Base-by-base conservation (phyloP, 257 asterid genomes). In the Anisodus acutangulus region DNA sequence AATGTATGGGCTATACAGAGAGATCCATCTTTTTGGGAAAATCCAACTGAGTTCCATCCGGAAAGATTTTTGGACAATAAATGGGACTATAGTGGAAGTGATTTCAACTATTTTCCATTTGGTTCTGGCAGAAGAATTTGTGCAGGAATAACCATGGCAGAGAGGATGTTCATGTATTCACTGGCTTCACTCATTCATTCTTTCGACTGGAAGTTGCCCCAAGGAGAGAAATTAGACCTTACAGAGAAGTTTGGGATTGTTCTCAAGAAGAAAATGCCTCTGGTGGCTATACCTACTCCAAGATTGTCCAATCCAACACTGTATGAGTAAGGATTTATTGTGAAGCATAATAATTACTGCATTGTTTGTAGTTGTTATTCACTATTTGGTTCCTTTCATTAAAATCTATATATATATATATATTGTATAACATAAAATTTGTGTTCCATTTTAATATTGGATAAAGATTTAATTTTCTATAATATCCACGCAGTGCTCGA, bases 91-190 rank as follows among this genome's bases (percentile, higher is more conserved):
- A 89, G 89, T 83, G 95, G 95, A 12, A 91, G 85, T 68, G 91
- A 92, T 80, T 90, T 94, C 67, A 87, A 81, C 9, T 92, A 90
- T 62, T 82, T 92, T 11, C 98, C 97, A 0, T 94, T 94, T 55
- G 95, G 98, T 17, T 91, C 97, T 0, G 98, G 98, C 0, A 66
- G 97, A 83, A 89, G 98, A 53, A 90, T 90, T 10, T 94, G 97
- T 74, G 95, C 93, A 1, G 97, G 98, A 2, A 87, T 72, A 41
- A 86, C 87, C 6, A 88, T 92, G 93, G 97, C 93, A 1, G 95
- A 94, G 90, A 91, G 95, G 82, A 84, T 90, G 86, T 93, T 92
- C 43, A 84, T 92, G 92, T 88, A 81, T 84, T 87, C 92, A 9
- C 74, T 94, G 2, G 98, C 98, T 82, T 86, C 94, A 15, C 83